Percentiles rank a stretch among this genome's conserved stretches.
These are phyloP conservation scores for Suhomyces taliae DNA, from an alignment of 1,139 yeast genomes.

Conservation along the genomic window DNA sequence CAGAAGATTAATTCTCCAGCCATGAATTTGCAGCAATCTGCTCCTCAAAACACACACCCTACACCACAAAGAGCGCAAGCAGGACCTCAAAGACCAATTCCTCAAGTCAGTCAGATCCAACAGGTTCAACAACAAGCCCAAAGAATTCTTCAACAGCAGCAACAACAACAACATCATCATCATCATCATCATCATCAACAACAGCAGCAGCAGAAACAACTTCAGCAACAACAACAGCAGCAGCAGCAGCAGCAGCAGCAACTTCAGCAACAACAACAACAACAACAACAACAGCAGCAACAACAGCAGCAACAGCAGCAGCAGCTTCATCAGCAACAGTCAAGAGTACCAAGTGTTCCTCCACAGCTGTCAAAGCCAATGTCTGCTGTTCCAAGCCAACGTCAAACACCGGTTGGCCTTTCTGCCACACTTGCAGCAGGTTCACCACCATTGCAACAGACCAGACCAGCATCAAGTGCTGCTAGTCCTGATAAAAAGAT, in stretches of 20 bases:
- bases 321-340: not conserved
- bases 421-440: slow-evolving; percentile 3
- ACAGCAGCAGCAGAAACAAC: not conserved
- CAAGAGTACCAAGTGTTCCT: not conserved
- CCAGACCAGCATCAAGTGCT: slow-evolving; percentile 10
- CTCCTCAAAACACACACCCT: not conserved
- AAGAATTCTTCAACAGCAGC: slow-evolving; percentile 17
- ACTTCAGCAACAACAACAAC: slow-evolving; percentile 1
- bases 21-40: slow-evolving; percentile 3
- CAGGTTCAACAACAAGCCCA: slow-evolving; percentile 21
- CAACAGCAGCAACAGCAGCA: not conserved
- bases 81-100: slow-evolving; percentile 3
- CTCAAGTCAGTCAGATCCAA: slow-evolving; percentile 13
- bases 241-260: not conserved
- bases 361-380: slow-evolving; percentile 3
- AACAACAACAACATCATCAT: slow-evolving; percentile 8
- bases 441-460: not conserved
- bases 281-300: not conserved
- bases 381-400: slow-evolving; percentile 5
- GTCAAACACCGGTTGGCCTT: slow-evolving; percentile 6
- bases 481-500: slow-evolving; percentile 4
- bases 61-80: slow-evolving; percentile 10
- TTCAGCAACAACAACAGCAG: slow-evolving; percentile 1
- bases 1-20: slow-evolving; percentile 7
- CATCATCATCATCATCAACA: not conserved